These are phyloP conservation scores for Teunomyces gatunensis DNA, from an alignment of 805 yeast genomes.

Conservation along the genomic window DNA sequence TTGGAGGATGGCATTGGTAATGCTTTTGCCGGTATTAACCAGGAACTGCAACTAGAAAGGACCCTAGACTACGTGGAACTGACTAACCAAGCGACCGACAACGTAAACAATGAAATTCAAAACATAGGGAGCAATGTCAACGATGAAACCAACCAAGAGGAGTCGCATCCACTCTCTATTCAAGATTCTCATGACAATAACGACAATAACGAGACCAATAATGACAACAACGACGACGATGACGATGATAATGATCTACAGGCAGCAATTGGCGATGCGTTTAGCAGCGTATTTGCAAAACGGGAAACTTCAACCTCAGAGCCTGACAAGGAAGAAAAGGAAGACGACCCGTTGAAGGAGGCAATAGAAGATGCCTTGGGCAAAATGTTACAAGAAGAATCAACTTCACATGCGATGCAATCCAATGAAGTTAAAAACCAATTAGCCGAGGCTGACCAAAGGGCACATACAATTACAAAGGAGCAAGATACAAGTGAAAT, in stretches of 20 bases:
- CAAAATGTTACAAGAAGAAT: not conserved
- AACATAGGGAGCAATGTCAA: not conserved
- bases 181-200: not conserved
- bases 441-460: not conserved
- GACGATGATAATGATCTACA: constrained; percentile 6
- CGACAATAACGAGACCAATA: constrained; percentile 9
- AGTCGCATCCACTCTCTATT: not conserved
- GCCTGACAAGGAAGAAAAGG: not conserved
- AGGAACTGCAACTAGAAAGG: not conserved
- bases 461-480: not conserved
- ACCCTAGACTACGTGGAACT: not conserved
- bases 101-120: constrained; percentile 19
- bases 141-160: not conserved
- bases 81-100: constrained; percentile 5
- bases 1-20: constrained; percentile 30
- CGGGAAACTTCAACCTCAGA: too few species aligned
- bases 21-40: constrained; percentile 16
- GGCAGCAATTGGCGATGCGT: constrained; percentile 19
- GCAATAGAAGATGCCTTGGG: not conserved
- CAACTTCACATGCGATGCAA: not conserved
- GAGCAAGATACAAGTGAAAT: constrained; percentile 7
- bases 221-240: not conserved
- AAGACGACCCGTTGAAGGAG: not conserved
- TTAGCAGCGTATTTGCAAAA: constrained; percentile 6
- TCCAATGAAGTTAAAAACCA: not conserved